These are phyloP conservation scores for Wickerhamomyces sp. DNA, from an alignment of 1,139 yeast genomes.

Conservation along the genomic window DNA sequence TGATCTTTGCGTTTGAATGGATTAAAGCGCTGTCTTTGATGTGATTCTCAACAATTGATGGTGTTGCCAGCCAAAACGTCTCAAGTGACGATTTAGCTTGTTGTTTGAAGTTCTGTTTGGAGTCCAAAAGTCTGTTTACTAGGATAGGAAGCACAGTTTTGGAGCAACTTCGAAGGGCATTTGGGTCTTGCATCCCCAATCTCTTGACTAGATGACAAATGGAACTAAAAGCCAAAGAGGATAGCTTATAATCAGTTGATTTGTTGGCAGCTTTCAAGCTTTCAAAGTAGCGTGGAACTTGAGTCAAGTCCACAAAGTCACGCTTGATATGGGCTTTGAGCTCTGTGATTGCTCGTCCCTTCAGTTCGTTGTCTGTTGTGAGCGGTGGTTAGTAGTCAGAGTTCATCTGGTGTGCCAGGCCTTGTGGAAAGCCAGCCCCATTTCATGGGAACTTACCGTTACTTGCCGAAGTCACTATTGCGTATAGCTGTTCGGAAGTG, in stretches of 20 bases:
- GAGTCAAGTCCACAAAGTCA: slow-evolving; percentile 50
- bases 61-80: slow-evolving; percentile 64
- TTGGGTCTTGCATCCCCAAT: slow-evolving; percentile 66
- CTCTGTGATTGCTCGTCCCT: slow-evolving; percentile 38
- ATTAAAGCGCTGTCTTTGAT: slow-evolving; percentile 49
- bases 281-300: slow-evolving; percentile 53
- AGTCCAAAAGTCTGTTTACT: slow-evolving; percentile 47
- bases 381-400: neutral
- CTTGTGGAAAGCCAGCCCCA: neutral
- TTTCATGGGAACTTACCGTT: slow-evolving; percentile 9
- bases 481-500: slow-evolving; percentile 14
- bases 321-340: slow-evolving; percentile 69
- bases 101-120: slow-evolving; percentile 36
- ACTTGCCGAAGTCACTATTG: slow-evolving; percentile 6
- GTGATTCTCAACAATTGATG: slow-evolving; percentile 46
- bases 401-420: neutral
- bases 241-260: slow-evolving; percentile 37
- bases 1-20: slow-evolving; percentile 35
- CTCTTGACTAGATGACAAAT: slow-evolving; percentile 74
- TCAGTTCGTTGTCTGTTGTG: slow-evolving; percentile 24
- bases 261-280: slow-evolving; percentile 46
- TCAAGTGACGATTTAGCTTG: slow-evolving; percentile 56
- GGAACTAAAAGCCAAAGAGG: slow-evolving; percentile 54
- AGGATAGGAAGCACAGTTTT: slow-evolving; percentile 52
- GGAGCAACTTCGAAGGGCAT: slow-evolving; percentile 44